Percentiles rank a stretch among this genome's conserved stretches.
phyloP scores from a whole-genome alignment of 805 yeast genomes.

The Candida pseudoglaebosa region DNA sequence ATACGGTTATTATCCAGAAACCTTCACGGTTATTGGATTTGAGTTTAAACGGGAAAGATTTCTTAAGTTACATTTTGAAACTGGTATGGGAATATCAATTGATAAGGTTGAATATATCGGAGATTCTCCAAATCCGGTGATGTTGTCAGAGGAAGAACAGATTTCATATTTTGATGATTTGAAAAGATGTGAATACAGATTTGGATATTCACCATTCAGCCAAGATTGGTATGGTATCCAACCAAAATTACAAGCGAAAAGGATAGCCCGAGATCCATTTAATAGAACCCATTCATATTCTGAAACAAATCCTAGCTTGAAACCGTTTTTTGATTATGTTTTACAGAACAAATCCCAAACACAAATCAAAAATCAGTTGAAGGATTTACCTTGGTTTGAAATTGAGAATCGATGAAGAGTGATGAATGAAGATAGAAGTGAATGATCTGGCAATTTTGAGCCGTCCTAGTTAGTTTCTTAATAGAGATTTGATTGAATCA shows the following conservation, averaged over 20 bases:
- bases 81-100: conserved; percentile 42
- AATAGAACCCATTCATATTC: conserved; percentile 37
- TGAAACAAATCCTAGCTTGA: conserved; percentile 18
- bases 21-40: conserved; percentile 63
- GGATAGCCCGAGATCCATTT: conserved; percentile 54
- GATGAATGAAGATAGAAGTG: background rate
- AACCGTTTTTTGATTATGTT: conserved; percentile 12
- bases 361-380: conserved; percentile 8
- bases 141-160: conserved; percentile 15
- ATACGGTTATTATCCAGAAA: conserved; percentile 44
- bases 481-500: too few species aligned
- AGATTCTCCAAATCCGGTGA: conserved; percentile 50
- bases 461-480: too few species aligned
- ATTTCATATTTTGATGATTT: conserved; percentile 45
- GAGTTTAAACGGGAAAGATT: conserved; percentile 69
- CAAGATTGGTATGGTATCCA: conserved; percentile 57
- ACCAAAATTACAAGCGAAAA: conserved; percentile 45
- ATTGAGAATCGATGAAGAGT: conserved; percentile 1
- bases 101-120: conserved; percentile 49
- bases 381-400: conserved; percentile 8
- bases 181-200: conserved; percentile 42
- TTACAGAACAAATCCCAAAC: conserved; percentile 4
- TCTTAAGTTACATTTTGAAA: conserved; percentile 45
- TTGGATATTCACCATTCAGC: conserved; percentile 52
- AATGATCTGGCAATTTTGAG: background rate